These are phyloP conservation scores for Carex parvula DNA, from an alignment of 176 grass and related monocot genomes.

Conservation along the genomic window DNA sequence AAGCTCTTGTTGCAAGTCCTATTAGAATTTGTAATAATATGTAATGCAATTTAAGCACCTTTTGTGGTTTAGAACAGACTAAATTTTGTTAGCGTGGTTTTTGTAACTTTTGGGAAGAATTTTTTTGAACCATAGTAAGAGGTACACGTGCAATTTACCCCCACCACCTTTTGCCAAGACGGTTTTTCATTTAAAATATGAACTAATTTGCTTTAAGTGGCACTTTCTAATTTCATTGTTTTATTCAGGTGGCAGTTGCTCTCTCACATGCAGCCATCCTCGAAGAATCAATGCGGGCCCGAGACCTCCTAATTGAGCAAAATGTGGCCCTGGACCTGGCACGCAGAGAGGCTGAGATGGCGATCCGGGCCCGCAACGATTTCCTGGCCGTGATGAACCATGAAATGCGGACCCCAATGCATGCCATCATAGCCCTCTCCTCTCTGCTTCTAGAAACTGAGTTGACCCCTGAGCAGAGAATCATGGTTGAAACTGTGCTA, in stretches of 20 bases:
- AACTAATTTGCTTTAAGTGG: not conserved
- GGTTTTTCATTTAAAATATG: no score
- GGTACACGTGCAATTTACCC: not conserved
- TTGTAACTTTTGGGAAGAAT: not conserved
- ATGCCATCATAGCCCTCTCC: constrained; percentile 88
- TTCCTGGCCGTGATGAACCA: constrained; percentile 99
- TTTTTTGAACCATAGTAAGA: not conserved
- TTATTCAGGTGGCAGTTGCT: constrained; percentile 88
- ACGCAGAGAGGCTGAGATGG: constrained; percentile 86
- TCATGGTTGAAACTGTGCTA: constrained; percentile 88
- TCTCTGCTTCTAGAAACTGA: constrained; percentile 92
- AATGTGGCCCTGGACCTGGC: constrained; percentile 93
- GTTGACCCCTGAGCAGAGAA: constrained; percentile 74
- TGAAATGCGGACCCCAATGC: constrained; percentile 97
- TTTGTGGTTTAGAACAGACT: not conserved
- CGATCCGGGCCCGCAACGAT: constrained; percentile 90
- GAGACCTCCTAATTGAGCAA: constrained; percentile 89
- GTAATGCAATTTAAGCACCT: not conserved
- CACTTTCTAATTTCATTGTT: not conserved
- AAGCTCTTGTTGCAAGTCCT: not conserved
- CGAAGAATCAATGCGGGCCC: constrained; percentile 96
- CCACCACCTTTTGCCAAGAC: not conserved
- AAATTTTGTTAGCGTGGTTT: not conserved
- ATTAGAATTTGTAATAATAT: not conserved
- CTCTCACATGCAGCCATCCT: constrained; percentile 93